Conservation (phyloP, 441 rosid genomes). For the Mallotus repandus region DNA sequence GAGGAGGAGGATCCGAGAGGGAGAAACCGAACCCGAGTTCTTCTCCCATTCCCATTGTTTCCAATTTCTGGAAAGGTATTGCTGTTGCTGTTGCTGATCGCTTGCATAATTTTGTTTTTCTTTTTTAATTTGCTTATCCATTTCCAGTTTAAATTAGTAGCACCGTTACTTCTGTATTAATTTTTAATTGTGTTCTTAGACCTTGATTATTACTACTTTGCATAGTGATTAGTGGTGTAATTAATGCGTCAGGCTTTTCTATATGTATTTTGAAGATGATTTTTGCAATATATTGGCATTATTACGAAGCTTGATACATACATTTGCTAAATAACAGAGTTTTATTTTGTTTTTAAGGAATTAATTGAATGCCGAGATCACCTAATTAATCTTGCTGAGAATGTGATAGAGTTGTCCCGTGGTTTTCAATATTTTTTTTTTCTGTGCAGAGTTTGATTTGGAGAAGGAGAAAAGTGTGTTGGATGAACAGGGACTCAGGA, state of each 20-base stretch:
- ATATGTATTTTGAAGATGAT: not conserved
- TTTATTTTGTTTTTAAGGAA: not conserved
- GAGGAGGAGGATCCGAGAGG: slow-evolving; percentile 60
- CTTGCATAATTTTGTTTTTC: too few species aligned
- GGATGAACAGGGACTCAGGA: slow-evolving; percentile 95
- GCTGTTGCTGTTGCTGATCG: too few species aligned
- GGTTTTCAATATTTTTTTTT: not conserved
- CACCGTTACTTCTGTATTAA: not conserved
- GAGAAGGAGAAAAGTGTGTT: slow-evolving; percentile 88
- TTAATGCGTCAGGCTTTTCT: not conserved
- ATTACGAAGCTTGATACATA: not conserved
- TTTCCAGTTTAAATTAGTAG: not conserved
- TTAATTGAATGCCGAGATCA: not conserved
- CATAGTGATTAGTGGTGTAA: not conserved
- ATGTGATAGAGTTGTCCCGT: not conserved
- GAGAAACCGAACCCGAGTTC: slow-evolving; percentile 65
- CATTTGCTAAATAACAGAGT: not conserved
- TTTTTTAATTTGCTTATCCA: not conserved
- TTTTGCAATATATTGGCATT: not conserved
- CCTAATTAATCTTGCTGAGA: not conserved
- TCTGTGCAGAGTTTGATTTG: slow-evolving; percentile 76
- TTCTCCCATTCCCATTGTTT: slow-evolving; percentile 74
- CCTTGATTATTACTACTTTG: not conserved
- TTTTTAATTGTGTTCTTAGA: not conserved
- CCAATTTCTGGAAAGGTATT: slow-evolving; percentile 95